These are phyloP conservation scores for Lecanicillium sp. DNA, from an alignment of 2,329 filamentous ascomycete species.

Conservation along the genomic window DNA sequence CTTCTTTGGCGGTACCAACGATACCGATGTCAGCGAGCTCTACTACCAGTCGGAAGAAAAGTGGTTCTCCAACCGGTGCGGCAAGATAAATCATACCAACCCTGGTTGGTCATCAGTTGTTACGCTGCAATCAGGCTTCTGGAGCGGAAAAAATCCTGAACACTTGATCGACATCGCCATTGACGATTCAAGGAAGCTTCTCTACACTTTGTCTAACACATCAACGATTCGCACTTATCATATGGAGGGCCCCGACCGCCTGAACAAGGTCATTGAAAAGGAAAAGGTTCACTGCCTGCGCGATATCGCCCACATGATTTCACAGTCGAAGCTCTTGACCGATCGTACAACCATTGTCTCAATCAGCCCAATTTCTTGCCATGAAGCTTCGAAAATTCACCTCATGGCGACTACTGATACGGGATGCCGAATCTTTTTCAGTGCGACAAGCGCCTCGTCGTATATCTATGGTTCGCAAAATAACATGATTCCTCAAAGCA, in stretches of 20 bases:
- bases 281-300: slow-evolving; percentile 54
- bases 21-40: slow-evolving; percentile 88
- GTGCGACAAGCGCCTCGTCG: slow-evolving; percentile 72
- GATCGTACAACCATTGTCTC: slow-evolving; percentile 70
- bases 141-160: slow-evolving; percentile 50
- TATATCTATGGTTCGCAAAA: slow-evolving; percentile 57
- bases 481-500: slow-evolving; percentile 73
- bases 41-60: slow-evolving; percentile 96
- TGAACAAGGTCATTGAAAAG: slow-evolving; percentile 61
- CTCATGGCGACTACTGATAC: slow-evolving; percentile 86
- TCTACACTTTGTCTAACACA: slow-evolving; percentile 84
- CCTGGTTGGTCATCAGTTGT: slow-evolving; percentile 64
- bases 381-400: slow-evolving; percentile 76
- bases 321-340: slow-evolving; percentile 63
- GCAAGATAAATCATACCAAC: slow-evolving; percentile 82
- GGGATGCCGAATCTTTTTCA: slow-evolving; percentile 87
- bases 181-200: slow-evolving; percentile 79
- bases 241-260: slow-evolving; percentile 60
- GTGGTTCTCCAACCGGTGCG: slow-evolving; percentile 87
- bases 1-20: slow-evolving; percentile 77
- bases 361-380: slow-evolving; percentile 75
- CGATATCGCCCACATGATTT: slow-evolving; percentile 82
- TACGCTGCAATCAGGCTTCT: slow-evolving; percentile 42
- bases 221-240: slow-evolving; percentile 91
- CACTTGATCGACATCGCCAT: slow-evolving; percentile 73